Base-by-base conservation (phyloP, 1,284 basidiomycete species). In the Cerrena zonata region DNA sequence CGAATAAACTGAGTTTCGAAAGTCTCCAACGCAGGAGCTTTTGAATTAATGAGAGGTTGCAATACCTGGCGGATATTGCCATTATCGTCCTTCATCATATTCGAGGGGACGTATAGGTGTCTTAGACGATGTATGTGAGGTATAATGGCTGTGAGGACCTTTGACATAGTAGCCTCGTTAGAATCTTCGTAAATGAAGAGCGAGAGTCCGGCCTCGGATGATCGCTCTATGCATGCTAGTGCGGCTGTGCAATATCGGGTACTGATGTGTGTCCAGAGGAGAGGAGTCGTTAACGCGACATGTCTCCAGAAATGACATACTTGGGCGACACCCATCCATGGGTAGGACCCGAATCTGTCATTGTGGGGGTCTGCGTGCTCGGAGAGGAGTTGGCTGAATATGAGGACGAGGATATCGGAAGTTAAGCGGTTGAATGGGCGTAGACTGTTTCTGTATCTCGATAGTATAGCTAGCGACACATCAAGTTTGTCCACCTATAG, bases 381-480 rank as follows among this genome's bases (percentile, higher is more conserved):
- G 34, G 52, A 50, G 13, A 53, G 48, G 3, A 66, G 45, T 18
- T 60, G 55, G 2, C 52, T 45, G 56, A 65, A 66, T 38, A 66
- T 54, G 24, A 60, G 53, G n/a, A 60, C 53, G 22, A 66, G 56
- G 47, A 66, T 57, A 49, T 65, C 63, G 21, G 61, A 47, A 7
- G 63, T 56, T 7, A 65, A 53, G 21, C 61, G 58, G 47, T 63
- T 56, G 36, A 62, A 49, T n/a, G 63, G 63, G 10, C 58, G 57
- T n/a, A 65, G 52, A 39, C 58, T 57, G 47, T 66, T 66, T 44
- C 65, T 60, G 54, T 65, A 66, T 50, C 63, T 48, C 43, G 60
- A 59, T 30, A 66, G 61, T 15, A 65, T 45, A 3, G 65, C 60
- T 19, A 65, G 51, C 10, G 65, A 63, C 22, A 45, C 21, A 56